A percentile compares a stretch with the other conserved stretches of the same genome.
Evolutionary conservation across 305 asterid species (phyloP).

Genomic region (Plantago rigida): DNA sequence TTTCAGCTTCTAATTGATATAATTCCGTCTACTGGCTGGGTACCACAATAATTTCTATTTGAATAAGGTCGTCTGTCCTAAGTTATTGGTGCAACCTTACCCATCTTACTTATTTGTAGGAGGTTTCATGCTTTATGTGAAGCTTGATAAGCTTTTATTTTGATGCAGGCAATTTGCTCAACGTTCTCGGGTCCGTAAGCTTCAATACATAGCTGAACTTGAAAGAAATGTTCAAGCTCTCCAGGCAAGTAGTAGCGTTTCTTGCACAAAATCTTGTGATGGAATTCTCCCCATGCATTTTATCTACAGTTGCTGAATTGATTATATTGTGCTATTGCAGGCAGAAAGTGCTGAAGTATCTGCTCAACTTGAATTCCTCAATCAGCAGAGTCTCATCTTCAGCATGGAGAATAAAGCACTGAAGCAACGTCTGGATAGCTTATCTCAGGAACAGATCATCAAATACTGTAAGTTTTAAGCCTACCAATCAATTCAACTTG

Average conservation of each 20-base stretch:
- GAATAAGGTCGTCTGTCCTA: background rate
- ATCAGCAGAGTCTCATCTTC: constrained; percentile 65
- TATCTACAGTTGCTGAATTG: constrained; percentile 12
- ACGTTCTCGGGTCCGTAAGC: constrained; percentile 67
- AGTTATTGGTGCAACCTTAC: constrained; percentile 8
- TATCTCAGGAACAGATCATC: constrained; percentile 65
- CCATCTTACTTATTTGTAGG: constrained; percentile 2
- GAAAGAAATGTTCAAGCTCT: constrained; percentile 66
- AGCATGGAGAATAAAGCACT: constrained; percentile 74
- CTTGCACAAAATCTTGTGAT: constrained; percentile 1
- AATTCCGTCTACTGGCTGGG: background rate
- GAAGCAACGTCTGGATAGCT: constrained; percentile 58
- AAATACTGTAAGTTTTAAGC: constrained; percentile 46
- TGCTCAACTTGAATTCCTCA: constrained; percentile 66
- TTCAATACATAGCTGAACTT: constrained; percentile 72
- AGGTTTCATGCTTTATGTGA: constrained; percentile 4
- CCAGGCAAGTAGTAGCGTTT: constrained; percentile 40
- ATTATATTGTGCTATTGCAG: constrained; percentile 30
- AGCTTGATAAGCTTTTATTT: constrained; percentile 18
- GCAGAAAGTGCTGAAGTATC: constrained; percentile 64
- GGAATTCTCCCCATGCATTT: background rate
- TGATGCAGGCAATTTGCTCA: constrained; percentile 70
- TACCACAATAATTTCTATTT: background rate
- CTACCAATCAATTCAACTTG: background rate
- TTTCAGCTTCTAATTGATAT: background rate